phyloP scores from a whole-genome alignment of 352 stramenopile genomes.

The Pythium volutum region DNA sequence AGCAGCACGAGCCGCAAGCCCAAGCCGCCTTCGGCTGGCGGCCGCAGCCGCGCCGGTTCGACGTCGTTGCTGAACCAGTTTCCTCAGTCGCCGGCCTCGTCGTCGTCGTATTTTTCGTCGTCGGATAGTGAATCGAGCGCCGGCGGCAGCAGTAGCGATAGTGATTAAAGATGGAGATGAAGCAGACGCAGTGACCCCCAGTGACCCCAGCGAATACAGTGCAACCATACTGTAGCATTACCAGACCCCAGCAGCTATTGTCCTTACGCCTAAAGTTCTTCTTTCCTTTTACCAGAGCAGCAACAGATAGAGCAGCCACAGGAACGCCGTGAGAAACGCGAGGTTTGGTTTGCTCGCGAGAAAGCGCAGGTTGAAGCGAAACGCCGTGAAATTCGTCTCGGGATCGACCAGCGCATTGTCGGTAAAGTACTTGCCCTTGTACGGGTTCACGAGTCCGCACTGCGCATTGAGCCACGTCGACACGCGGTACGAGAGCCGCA shows the following conservation, averaged over 20 bases:
- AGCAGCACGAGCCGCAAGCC: conserved; percentile 5
- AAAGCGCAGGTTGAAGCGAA: conserved; percentile 87
- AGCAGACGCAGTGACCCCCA: too few species aligned
- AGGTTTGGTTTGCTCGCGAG: conserved; percentile 87
- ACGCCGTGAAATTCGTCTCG: conserved; percentile 27
- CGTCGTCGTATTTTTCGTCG: conserved; percentile 76
- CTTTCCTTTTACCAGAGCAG: conserved; percentile 47
- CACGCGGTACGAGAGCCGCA: conserved; percentile 72
- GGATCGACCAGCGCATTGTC: conserved; percentile 73
- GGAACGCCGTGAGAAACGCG: conserved; percentile 47
- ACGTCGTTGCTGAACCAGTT: conserved; percentile 54
- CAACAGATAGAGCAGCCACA: conserved; percentile 65
- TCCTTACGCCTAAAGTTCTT: background rate
- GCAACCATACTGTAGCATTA: background rate
- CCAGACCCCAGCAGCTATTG: too few species aligned
- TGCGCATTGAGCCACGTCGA: conserved; percentile 76
- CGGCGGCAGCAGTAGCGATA: conserved; percentile 38
- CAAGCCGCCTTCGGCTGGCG: background rate
- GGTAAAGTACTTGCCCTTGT: conserved; percentile 62
- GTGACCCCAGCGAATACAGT: background rate
- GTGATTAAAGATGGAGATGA: conserved; percentile 26
- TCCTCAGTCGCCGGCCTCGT: conserved; percentile 49
- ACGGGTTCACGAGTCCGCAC: conserved; percentile 65
- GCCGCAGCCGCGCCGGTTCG: background rate
- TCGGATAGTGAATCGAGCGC: conserved; percentile 71